A percentile compares a stretch with the other conserved stretches of the same genome.
Evolutionary conservation across 306 rosid species (phyloP).

Genomic region (Malus domestica): DNA sequence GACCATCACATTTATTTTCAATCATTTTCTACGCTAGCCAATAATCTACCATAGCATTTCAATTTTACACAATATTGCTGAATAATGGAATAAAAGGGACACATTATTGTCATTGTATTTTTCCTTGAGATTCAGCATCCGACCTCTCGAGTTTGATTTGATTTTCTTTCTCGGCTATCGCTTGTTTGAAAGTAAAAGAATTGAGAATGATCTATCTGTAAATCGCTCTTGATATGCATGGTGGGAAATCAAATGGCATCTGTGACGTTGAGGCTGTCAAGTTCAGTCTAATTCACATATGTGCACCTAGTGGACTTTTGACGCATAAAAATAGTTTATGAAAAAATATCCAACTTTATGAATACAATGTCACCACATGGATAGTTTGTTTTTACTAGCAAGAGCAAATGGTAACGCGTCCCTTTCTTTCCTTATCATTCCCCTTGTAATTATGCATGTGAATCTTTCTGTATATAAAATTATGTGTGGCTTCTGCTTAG

Average conservation of each 20-base stretch:
- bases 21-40: not conserved
- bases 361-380: not conserved
- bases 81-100: not conserved
- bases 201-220: constrained; percentile 4
- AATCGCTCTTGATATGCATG: not conserved
- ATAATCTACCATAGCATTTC: not conserved
- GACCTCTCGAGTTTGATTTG: not conserved
- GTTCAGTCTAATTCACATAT: constrained; percentile 24
- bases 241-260: constrained; percentile 20
- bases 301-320: constrained; percentile 26
- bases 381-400: not conserved
- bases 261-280: constrained; percentile 17
- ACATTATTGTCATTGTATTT: not conserved
- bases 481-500: constrained; percentile 40
- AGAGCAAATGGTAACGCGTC: constrained; percentile 23
- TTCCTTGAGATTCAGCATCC: not conserved
- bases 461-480: constrained; percentile 34
- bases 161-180: constrained; percentile 3
- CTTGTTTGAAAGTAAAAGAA: not conserved
- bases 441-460: constrained; percentile 51
- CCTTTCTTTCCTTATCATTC: constrained; percentile 33
- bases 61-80: not conserved
- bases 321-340: not conserved
- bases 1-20: not conserved
- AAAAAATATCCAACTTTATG: not conserved